Evolutionary conservation across 2,329 filamentous ascomycete genomes (phyloP).

Genomic region (Aureobasidium lini): DNA sequence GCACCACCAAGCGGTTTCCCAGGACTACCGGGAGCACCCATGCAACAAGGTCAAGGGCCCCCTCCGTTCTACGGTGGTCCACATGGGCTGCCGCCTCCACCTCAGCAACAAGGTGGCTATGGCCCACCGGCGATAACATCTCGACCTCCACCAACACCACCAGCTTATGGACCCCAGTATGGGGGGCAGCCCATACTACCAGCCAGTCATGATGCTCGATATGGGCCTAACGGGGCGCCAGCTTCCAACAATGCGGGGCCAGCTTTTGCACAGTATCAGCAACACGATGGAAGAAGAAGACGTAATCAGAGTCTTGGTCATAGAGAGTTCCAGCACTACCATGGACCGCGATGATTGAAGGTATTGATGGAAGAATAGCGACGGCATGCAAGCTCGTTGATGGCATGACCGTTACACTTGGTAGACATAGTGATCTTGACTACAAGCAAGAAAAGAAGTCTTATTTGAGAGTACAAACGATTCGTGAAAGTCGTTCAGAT

Average conservation of each 20-base stretch:
- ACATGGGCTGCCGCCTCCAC: not conserved
- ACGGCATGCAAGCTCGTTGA: too few relatives aligned
- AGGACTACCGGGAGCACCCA: not conserved
- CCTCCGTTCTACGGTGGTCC: slow-evolving; percentile 3
- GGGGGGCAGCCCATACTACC: slow-evolving; percentile 34
- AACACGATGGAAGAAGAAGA: slow-evolving; percentile 10
- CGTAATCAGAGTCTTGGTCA: slow-evolving; percentile 9
- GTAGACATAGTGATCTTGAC: not conserved
- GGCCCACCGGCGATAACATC: not conserved
- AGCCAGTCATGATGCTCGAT: slow-evolving; percentile 28
- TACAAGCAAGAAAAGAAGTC: not conserved
- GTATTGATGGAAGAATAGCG: not conserved
- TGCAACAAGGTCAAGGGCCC: not conserved
- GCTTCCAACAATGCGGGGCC: not conserved
- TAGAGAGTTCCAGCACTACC: slow-evolving; percentile 12
- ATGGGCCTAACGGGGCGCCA: not conserved
- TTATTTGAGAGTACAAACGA: not conserved
- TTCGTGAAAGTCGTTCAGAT: too few relatives aligned
- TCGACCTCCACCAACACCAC: slow-evolving; percentile 24
- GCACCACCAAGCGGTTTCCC: not conserved
- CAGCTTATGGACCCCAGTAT: slow-evolving; percentile 27
- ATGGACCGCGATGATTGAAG: slow-evolving; percentile 6
- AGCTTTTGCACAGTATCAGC: slow-evolving; percentile 16
- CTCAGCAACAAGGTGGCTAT: slow-evolving; percentile 5
- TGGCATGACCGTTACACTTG: not conserved